Evolutionary conservation across 352 stramenopile genomes (phyloP).

Genomic region (Blastocystis sp.): DNA sequence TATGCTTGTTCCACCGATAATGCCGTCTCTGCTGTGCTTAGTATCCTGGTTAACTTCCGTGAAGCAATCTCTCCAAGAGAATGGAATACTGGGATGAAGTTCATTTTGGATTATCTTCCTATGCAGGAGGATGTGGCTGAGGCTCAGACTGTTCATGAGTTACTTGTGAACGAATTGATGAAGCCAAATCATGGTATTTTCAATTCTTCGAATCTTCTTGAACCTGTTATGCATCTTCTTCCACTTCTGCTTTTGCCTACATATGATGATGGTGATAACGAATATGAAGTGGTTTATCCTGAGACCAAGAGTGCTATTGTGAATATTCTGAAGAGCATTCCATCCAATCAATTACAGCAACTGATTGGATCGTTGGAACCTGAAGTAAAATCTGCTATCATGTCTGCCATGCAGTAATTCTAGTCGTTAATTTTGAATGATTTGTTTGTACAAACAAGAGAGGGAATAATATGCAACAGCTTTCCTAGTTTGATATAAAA

Average conservation of each 20-base stretch:
- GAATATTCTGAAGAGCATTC: conserved; percentile 26
- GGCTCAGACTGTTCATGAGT: conserved; percentile 11
- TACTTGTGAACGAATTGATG: conserved; percentile 5
- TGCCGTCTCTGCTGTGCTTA: conserved; percentile 12
- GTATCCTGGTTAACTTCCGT: not conserved
- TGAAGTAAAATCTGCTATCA: not conserved
- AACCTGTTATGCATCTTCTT: not conserved
- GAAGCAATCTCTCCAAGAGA: not conserved
- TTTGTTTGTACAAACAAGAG: conserved; percentile 10
- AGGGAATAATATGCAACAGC: not conserved
- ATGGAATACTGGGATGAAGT: not conserved
- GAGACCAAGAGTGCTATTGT: conserved; percentile 30
- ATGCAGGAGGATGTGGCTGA: conserved; percentile 1
- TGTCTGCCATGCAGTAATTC: not conserved
- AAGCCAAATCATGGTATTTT: conserved; percentile 40
- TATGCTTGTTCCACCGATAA: conserved; percentile 1
- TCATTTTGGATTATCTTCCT: not conserved
- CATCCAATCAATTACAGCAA: not conserved
- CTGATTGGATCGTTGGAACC: conserved; percentile 8
- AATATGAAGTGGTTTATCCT: conserved; percentile 14
- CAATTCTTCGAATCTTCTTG: not conserved
- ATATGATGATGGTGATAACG: conserved; percentile 44
- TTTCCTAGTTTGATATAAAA: not conserved
- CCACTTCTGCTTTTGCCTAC: conserved; percentile 9
- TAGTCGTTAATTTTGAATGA: conserved; percentile 9